phyloP scores from a whole-genome alignment of 345 rosid species.

The Pistacia integerrima region DNA sequence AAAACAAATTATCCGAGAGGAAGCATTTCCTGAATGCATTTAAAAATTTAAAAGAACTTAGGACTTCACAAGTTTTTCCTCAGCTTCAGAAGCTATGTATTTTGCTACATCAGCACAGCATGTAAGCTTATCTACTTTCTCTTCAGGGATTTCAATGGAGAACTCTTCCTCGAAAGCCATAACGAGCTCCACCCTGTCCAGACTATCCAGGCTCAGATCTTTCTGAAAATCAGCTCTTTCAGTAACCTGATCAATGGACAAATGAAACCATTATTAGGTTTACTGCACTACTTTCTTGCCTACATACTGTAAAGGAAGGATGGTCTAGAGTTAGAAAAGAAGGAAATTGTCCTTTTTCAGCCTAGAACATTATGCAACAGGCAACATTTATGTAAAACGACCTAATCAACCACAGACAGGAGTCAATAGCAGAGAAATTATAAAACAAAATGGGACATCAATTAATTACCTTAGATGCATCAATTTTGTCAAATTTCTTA shows the following conservation, averaged over 20 bases:
- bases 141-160: slow-evolving; percentile 64
- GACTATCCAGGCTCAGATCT: slow-evolving; percentile 61
- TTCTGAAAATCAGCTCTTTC: slow-evolving; percentile 65
- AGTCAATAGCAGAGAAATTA: background rate
- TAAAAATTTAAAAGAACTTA: slow-evolving; percentile 12
- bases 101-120: slow-evolving; percentile 67
- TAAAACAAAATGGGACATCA: background rate
- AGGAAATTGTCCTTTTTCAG: background rate
- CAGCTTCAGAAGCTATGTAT: slow-evolving; percentile 43
- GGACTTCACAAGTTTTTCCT: slow-evolving; percentile 19
- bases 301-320: too few species aligned
- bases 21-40: background rate
- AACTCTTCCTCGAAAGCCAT: slow-evolving; percentile 76
- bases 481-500: slow-evolving; percentile 57
- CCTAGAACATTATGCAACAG: background rate
- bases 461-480: slow-evolving; percentile 49
- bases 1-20: background rate
- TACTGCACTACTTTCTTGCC: background rate
- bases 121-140: slow-evolving; percentile 56
- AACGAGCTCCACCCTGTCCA: slow-evolving; percentile 70
- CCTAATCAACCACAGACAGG: background rate
- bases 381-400: background rate
- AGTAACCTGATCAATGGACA: slow-evolving; percentile 43
- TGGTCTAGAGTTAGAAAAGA: background rate
- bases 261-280: background rate